Evolutionary conservation across 495 filamentous ascomycete genomes (phyloP).

Genomic region (Xylaria grammica): DNA sequence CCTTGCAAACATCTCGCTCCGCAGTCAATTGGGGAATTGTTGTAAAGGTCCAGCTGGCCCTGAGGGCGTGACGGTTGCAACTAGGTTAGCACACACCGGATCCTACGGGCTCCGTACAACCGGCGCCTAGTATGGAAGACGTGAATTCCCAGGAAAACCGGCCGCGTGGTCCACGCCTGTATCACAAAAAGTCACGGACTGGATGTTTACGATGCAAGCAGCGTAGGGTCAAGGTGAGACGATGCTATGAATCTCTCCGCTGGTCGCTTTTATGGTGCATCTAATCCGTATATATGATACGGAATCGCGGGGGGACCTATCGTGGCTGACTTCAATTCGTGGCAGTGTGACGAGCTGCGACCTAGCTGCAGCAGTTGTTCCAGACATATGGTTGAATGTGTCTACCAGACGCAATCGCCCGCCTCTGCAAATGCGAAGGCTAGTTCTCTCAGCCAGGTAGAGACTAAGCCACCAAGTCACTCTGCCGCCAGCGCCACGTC

Average conservation of each 20-base stretch:
- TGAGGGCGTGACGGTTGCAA: slow-evolving; percentile 16
- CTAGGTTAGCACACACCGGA: slow-evolving; percentile 14
- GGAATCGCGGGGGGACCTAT: background rate
- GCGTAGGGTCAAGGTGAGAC: slow-evolving; percentile 43
- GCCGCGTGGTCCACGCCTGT: slow-evolving; percentile 37
- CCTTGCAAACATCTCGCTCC: background rate
- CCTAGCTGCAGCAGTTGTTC: slow-evolving; percentile 46
- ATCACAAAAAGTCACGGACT: slow-evolving; percentile 44
- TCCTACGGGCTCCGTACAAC: slow-evolving; percentile 18
- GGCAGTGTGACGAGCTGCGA: slow-evolving; percentile 46
- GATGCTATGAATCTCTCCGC: background rate
- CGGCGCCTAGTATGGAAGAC: slow-evolving; percentile 14
- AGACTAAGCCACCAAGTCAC: background rate
- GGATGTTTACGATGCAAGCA: slow-evolving; percentile 43
- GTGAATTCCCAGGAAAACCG: slow-evolving; percentile 26
- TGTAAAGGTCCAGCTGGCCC: background rate
- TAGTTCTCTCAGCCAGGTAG: background rate
- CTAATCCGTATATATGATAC: background rate
- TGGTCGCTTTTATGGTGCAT: background rate
- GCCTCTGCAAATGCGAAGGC: slow-evolving; percentile 5
- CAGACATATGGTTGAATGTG: slow-evolving; percentile 44
- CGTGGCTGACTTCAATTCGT: slow-evolving; percentile 25
- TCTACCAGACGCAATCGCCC: slow-evolving; percentile 31
- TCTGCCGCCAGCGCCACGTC: slow-evolving; percentile 1
- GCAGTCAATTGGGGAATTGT: background rate